Evolutionary conservation across 2,329 filamentous ascomycete genomes (phyloP).

Genomic region (Epichloe typhina): DNA sequence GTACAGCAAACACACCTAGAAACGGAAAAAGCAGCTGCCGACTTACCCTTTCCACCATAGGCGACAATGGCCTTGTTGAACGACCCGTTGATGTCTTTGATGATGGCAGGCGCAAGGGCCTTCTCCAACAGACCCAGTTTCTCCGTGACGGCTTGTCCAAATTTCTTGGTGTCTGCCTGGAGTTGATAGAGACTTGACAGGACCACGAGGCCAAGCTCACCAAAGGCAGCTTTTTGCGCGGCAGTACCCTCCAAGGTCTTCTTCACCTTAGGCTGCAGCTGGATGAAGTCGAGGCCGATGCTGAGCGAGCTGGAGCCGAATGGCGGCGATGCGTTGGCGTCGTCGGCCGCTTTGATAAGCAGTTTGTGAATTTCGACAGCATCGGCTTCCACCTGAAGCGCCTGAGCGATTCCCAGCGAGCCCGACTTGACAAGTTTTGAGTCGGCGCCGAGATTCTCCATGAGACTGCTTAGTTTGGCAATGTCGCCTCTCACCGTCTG

Average conservation of each 20-base stretch:
- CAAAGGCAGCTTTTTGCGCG: background rate
- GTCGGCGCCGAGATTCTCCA: background rate
- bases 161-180: background rate
- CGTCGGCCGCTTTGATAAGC: background rate
- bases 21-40: background rate
- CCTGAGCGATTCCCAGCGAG: conserved; percentile 1
- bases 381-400: conserved; percentile 1
- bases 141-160: background rate
- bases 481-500: background rate
- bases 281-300: background rate
- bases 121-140: background rate
- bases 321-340: background rate
- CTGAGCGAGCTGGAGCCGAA: background rate
- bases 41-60: conserved; percentile 1
- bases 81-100: background rate
- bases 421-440: background rate
- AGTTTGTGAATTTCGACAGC: conserved; percentile 1
- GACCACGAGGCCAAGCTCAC: background rate
- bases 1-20: no score
- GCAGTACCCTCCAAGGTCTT: background rate
- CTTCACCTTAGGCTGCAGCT: conserved; percentile 1
- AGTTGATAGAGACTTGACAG: conserved; percentile 2
- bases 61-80: conserved; percentile 1
- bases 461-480: background rate
- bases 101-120: background rate